Percentiles rank a stretch among this genome's conserved stretches.
Conservation (phyloP, 305 asterid genomes). For the Fraxinus platypoda region DNA sequence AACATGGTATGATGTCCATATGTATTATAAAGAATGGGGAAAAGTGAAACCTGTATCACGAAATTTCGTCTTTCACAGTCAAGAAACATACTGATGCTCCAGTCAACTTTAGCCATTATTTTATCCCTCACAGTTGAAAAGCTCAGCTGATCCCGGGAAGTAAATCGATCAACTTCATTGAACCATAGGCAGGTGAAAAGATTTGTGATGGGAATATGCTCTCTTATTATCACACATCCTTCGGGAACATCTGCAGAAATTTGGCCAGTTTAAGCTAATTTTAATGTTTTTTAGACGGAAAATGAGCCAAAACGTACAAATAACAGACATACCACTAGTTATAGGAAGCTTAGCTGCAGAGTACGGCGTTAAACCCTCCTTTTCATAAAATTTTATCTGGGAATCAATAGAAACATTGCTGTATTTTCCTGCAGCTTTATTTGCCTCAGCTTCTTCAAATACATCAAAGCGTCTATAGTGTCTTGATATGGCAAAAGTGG, state of each 20-base stretch:
- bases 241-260: conserved; percentile 92
- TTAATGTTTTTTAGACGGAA: conserved; percentile 16
- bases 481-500: conserved; percentile 87
- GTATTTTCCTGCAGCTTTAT: conserved; percentile 89
- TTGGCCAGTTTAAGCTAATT: conserved; percentile 10
- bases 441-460: conserved; percentile 95
- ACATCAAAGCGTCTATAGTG: conserved; percentile 90
- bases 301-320: conserved; percentile 17
- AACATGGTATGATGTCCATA: not conserved
- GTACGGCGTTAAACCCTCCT: conserved; percentile 88
- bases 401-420: conserved; percentile 70
- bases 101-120: conserved; percentile 59
- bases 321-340: conserved; percentile 68
- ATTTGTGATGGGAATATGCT: conserved; percentile 83
- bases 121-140: conserved; percentile 93
- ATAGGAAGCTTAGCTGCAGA: conserved; percentile 86
- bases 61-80: conserved; percentile 95
- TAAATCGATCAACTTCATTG: conserved; percentile 95
- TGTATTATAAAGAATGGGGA: not conserved
- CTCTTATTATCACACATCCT: conserved; percentile 90
- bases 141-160: conserved; percentile 95
- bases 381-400: conserved; percentile 76
- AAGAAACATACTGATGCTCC: conserved; percentile 83
- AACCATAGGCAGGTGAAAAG: conserved; percentile 97
- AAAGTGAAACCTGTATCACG: conserved; percentile 71